Conservation (phyloP, 2,329 filamentous ascomycete genomes). For the Neoscytalidium dimidiatum region DNA sequence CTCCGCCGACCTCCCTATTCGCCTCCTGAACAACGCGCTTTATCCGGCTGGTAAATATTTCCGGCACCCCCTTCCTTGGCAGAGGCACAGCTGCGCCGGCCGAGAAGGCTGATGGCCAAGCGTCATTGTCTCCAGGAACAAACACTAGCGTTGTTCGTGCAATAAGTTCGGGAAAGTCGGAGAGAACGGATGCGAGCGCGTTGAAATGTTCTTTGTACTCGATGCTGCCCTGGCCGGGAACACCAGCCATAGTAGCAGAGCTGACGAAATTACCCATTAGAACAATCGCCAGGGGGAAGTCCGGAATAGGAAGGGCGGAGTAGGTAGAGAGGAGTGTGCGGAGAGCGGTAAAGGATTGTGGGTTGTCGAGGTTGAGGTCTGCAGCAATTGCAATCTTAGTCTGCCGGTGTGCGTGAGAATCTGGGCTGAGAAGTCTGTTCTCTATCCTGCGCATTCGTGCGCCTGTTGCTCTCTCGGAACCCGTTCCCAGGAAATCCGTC, state of each 20-base stretch:
- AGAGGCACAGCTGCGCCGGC: conserved; percentile 71
- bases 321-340: conserved; percentile 78
- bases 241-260: conserved; percentile 61
- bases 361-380: conserved; percentile 71
- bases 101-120: conserved; percentile 88
- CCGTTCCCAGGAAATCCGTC: conserved; percentile 93
- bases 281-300: conserved; percentile 76
- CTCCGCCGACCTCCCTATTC: conserved; percentile 66
- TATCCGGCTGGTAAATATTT: conserved; percentile 86
- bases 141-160: conserved; percentile 84
- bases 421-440: conserved; percentile 59
- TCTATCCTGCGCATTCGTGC: conserved; percentile 81
- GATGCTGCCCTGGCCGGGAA: conserved; percentile 75
- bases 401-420: conserved; percentile 30
- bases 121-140: conserved; percentile 94
- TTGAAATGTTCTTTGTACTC: conserved; percentile 98
- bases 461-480: conserved; percentile 83
- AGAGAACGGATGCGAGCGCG: conserved; percentile 75
- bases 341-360: conserved; percentile 77
- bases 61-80: conserved; percentile 73
- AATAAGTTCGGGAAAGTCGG: conserved; percentile 81
- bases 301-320: conserved; percentile 60
- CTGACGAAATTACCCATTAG: conserved; percentile 81
- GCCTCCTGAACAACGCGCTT: conserved; percentile 77
- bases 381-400: conserved; percentile 39